A percentile compares a stretch with the other conserved stretches of the same genome.
These are phyloP conservation scores for Fusarium setosum DNA, from an alignment of 2,329 filamentous ascomycete genomes.

Conservation along the genomic window DNA sequence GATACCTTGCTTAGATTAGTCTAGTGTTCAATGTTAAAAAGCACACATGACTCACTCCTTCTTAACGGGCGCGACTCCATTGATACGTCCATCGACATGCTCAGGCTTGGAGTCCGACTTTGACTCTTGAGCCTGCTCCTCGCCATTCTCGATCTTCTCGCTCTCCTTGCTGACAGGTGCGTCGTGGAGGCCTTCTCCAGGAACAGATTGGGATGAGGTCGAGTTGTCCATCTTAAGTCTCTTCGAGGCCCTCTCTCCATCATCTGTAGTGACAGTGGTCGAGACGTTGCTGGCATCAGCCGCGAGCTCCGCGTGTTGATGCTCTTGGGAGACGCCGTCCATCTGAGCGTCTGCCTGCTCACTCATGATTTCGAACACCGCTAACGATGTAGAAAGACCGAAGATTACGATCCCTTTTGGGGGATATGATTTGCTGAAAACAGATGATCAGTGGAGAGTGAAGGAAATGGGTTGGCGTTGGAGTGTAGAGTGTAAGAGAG, in stretches of 20 bases:
- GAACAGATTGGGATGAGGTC: constrained; percentile 22
- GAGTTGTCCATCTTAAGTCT: constrained; percentile 64
- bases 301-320: constrained; percentile 20
- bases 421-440: background rate
- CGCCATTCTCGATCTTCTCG: constrained; percentile 24
- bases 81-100: constrained; percentile 50
- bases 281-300: constrained; percentile 29
- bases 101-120: constrained; percentile 18
- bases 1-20: constrained; percentile 50
- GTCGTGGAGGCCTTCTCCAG: constrained; percentile 36
- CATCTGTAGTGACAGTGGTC: constrained; percentile 5
- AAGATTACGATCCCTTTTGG: background rate
- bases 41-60: constrained; percentile 67
- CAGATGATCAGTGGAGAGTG: background rate
- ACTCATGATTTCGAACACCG: constrained; percentile 38
- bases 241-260: constrained; percentile 63
- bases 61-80: constrained; percentile 78
- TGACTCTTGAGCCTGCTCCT: constrained; percentile 25
- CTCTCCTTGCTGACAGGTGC: constrained; percentile 26
- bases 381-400: background rate
- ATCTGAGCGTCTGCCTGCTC: constrained; percentile 40
- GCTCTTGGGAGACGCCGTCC: constrained; percentile 31
- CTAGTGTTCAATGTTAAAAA: background rate
- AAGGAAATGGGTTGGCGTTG: background rate
- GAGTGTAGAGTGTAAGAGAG: constrained; percentile 4